Percentiles rank a stretch among this genome's conserved stretches.
Evolutionary conservation across 225 moss, liverwort and hornwort genomes (phyloP).

Genomic region (Neckera pumila): DNA sequence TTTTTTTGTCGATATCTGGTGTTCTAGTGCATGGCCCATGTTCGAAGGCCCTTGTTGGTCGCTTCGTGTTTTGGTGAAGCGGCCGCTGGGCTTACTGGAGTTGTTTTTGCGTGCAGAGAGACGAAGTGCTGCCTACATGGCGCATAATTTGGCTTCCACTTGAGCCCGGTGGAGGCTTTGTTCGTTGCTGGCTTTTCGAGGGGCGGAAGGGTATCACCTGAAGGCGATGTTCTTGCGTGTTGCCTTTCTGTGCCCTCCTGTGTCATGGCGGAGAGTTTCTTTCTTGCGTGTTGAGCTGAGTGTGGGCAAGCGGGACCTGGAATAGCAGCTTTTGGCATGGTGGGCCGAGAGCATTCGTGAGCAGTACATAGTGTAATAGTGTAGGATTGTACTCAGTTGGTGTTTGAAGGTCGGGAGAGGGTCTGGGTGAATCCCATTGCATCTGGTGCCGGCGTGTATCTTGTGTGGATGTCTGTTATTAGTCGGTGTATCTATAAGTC

Average conservation of each 20-base stretch:
- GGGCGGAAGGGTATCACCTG: not conserved
- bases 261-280: not conserved
- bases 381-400: slow-evolving; percentile 57
- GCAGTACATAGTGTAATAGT: slow-evolving; percentile 74
- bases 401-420: slow-evolving; percentile 55
- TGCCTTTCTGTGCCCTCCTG: not conserved
- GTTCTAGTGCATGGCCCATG: not conserved
- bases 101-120: slow-evolving; percentile 56
- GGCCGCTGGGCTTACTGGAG: not conserved
- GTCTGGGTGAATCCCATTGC: slow-evolving; percentile 37
- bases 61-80: not conserved
- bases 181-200: not conserved
- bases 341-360: slow-evolving; percentile 19
- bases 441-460: slow-evolving; percentile 67
- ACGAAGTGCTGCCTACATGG: slow-evolving; percentile 89
- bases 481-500: slow-evolving; percentile 47
- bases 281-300: not conserved
- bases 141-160: slow-evolving; percentile 54
- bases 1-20: not conserved
- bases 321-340: too few species aligned
- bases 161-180: not conserved
- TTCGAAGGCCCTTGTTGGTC: too few species aligned
- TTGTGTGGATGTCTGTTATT: slow-evolving; percentile 34
- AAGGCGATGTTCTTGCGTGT: not conserved
- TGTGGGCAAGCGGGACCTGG: slow-evolving; percentile 3